Base-by-base conservation (phyloP, 345 rosid species). In the Bruguiera parviflora region DNA sequence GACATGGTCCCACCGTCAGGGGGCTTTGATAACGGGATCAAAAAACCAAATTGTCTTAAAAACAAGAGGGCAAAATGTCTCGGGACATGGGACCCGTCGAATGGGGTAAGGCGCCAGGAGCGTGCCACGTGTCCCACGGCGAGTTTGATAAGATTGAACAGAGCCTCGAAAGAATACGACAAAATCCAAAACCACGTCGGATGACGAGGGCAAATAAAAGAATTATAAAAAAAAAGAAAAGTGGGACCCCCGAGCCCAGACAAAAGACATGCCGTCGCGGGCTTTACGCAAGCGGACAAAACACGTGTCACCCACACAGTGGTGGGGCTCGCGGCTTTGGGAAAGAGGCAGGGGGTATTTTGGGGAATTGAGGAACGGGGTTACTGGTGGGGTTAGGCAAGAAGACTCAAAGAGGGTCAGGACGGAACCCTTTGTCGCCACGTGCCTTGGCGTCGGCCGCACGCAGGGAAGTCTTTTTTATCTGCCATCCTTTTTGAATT, bases 381-480 rank as follows among this genome's bases (percentile, higher is more conserved):
- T 4, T 3, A 32, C 35, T 32, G 2, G 13, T 0, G 27, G 66
- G 69, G 70, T 64, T 58, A 31, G 74, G 70, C 59, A 56, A 67
- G 76, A 82, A 72, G 86, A 74, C 43, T 11, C 49, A 43, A 13
- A 0, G 1, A 4, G 8, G 1, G 83, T 77, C 66, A 77, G 86
- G 82, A 80, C 81, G 86, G 86, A 80, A 81, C 85, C 84, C 74
- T 82, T 91, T 89, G 92, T 83, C 87, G 86, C 88, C 97, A 87
- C 87, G 91, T 91, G 91, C 91, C 84, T 84, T 87, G 91, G 92
- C 95, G 89, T 91, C 78, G 88, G 88, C 85, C 87, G 84, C 88
- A 89, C 89, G 92, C 89, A 84, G 91, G 71, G 76, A 77, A 83
- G 60, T 72, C 78, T 77, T 83, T 80, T 80, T 83, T 57, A 81